A percentile compares a stretch with the other conserved stretches of the same genome.
phyloP scores from a whole-genome alignment of 2,329 filamentous ascomycete genomes.

The Onygena corvina region DNA sequence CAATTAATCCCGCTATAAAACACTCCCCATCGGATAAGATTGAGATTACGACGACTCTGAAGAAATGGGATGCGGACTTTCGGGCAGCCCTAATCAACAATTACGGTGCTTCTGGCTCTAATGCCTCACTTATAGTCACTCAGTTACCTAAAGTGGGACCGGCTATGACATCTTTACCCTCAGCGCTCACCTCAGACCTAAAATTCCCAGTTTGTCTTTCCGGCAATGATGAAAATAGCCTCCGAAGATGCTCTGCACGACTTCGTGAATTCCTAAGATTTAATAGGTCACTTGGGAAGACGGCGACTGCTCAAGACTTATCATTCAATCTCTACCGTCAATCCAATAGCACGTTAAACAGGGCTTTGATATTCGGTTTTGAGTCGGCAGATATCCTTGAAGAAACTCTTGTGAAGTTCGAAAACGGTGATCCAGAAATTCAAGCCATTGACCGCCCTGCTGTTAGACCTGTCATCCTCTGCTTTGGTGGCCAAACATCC shows the following conservation, averaged over 20 bases:
- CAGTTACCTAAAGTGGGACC: neutral
- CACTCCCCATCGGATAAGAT: neutral
- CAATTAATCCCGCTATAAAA: constrained; percentile 14
- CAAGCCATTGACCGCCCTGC: neutral
- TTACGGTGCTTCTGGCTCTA: constrained; percentile 21
- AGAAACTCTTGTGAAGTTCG: neutral
- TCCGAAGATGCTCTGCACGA: constrained; percentile 1
- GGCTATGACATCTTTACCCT: neutral
- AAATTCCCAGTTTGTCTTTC: constrained; percentile 6
- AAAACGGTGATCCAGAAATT: neutral
- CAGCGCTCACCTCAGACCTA: neutral
- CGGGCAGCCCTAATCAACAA: constrained; percentile 18
- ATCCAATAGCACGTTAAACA: constrained; percentile 15
- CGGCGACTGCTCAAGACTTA: neutral
- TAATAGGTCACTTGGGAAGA: neutral
- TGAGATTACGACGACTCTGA: neutral
- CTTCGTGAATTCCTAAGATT: constrained; percentile 1
- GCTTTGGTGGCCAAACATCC: constrained; percentile 31
- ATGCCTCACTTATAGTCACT: constrained; percentile 20
- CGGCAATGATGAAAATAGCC: constrained; percentile 6
- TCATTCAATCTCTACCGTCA: constrained; percentile 11
- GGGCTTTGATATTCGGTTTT: constrained; percentile 8
- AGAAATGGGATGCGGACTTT: constrained; percentile 1
- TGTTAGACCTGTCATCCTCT: constrained; percentile 22
- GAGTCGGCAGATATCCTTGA: neutral